phyloP scores from a whole-genome alignment of 1,284 basidiomycete genomes.

The Entoloma clypeatum region DNA sequence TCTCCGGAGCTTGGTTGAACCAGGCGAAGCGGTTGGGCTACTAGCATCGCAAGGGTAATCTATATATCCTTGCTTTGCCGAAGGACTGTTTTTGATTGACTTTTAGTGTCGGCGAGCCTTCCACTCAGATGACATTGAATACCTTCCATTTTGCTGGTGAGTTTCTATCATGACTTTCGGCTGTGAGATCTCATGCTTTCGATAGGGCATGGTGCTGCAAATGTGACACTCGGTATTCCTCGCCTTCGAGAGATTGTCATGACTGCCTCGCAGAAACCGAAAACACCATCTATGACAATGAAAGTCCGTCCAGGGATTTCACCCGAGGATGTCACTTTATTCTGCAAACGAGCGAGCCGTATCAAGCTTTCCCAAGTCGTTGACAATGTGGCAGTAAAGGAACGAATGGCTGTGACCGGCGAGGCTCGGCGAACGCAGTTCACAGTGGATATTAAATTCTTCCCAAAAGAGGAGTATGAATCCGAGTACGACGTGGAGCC shows the following conservation, averaged over 20 bases:
- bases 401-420: conserved; percentile 70
- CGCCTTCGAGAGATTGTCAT: conserved; percentile 99
- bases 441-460: conserved; percentile 82
- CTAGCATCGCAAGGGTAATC: conserved; percentile 95
- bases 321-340: conserved; percentile 61
- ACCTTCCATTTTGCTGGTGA: conserved; percentile 98
- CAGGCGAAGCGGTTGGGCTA: conserved; percentile 96
- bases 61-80: conserved; percentile 1
- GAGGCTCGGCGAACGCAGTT: conserved; percentile 78
- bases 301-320: conserved; percentile 57
- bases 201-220: conserved; percentile 94
- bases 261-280: conserved; percentile 96
- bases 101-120: conserved; percentile 91
- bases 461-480: conserved; percentile 81
- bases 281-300: conserved; percentile 98
- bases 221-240: conserved; percentile 98
- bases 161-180: conserved; percentile 21
- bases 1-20: conserved; percentile 91
- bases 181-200: conserved; percentile 12
- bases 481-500: conserved; percentile 83
- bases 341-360: conserved; percentile 89
- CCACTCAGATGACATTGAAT: conserved; percentile 99
- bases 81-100: conserved; percentile 10
- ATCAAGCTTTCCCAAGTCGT: conserved; percentile 89
- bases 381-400: conserved; percentile 81